These are phyloP conservation scores for Podospora sp. DNA, from an alignment of 495 filamentous ascomycete species.

Conservation along the genomic window DNA sequence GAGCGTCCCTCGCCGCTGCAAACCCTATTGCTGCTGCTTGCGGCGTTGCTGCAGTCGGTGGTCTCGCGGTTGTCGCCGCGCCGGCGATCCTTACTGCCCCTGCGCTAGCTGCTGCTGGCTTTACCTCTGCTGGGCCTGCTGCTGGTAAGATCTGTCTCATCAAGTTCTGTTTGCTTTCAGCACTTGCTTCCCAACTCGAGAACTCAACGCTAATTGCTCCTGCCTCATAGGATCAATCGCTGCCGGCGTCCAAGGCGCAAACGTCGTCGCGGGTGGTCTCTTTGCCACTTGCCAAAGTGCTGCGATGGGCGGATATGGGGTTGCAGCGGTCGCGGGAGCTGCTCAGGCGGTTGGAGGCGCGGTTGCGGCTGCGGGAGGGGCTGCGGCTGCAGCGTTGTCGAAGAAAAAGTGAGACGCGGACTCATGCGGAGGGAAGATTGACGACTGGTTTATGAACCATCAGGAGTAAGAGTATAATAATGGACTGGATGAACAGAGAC, in stretches of 20 bases:
- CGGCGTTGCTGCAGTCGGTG: neutral
- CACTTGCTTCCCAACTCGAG: no score
- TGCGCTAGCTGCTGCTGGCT: constrained; percentile 2
- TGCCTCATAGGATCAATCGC: constrained; percentile 23
- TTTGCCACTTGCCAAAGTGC: constrained; percentile 29
- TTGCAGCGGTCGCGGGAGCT: constrained; percentile 7
- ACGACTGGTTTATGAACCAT: neutral
- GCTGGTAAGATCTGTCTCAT: constrained; percentile 15
- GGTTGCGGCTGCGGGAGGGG: neutral
- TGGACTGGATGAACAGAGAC: no score
- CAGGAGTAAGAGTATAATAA: no score
- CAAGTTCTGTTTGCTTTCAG: no score
- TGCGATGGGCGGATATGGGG: constrained; percentile 23
- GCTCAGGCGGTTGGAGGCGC: neutral
- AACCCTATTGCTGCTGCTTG: neutral
- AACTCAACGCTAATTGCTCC: neutral
- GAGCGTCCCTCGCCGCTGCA: neutral
- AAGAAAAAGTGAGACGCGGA: neutral
- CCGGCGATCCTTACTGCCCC: constrained; percentile 13
- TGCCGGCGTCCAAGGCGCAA: constrained; percentile 20
- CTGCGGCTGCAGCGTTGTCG: neutral
- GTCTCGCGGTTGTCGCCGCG: constrained; percentile 11
- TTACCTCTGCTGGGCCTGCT: constrained; percentile 4
- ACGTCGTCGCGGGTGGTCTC: constrained; percentile 21
- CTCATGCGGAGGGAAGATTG: neutral